Base-by-base conservation (phyloP, 129 eudicot species). In the Artemisia tridentata region DNA sequence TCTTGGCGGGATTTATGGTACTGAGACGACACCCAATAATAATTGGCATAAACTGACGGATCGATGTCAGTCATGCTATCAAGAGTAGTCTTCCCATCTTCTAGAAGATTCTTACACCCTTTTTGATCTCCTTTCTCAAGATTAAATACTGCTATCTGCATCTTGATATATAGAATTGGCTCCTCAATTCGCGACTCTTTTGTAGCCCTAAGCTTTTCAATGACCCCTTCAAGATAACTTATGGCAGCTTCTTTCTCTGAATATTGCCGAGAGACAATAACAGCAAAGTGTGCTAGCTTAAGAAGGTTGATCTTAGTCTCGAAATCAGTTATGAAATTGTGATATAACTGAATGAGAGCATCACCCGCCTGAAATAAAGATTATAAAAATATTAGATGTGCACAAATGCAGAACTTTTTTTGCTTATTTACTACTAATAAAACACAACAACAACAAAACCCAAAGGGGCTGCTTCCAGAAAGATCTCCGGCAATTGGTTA, bases 291-390 rank as follows among this genome's bases (percentile, higher is more conserved):
- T 48, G 98, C 95, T 61, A 92, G 95, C 88, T 92, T 92, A 66
- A 92, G 98, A 59, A 92, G 95, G 72, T 92, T 92, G 78, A 92
- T 88, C 79, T 92, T 92, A 18, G 98, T 88, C 96, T 92, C 98
- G 65, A 92, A 92, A 68, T 92, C 96, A 4, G 95, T 83, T 77
- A 92, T 88, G 83, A 92, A 92, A 71, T 92, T 81, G 47, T 92
- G 84, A 73, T 92, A 92, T 49, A 92, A 84, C 73, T 92, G 98
- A 48, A 92, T 92, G 62, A 92, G 86, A 62, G 98, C 87, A 85
- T 92, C 98, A 61, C 98, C 96, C n/a, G 95, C 91, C 98, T 92
- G 86, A 38, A 7, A 38, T 41, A 63, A 31, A 75, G 9, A 34
- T 5, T 67, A 73, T 11, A 53, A 50, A 55, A 43, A 56, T 27